Conservation (phyloP, 2,329 filamentous ascomycete species). For the Magnaporthiopsis rhizophila region DNA sequence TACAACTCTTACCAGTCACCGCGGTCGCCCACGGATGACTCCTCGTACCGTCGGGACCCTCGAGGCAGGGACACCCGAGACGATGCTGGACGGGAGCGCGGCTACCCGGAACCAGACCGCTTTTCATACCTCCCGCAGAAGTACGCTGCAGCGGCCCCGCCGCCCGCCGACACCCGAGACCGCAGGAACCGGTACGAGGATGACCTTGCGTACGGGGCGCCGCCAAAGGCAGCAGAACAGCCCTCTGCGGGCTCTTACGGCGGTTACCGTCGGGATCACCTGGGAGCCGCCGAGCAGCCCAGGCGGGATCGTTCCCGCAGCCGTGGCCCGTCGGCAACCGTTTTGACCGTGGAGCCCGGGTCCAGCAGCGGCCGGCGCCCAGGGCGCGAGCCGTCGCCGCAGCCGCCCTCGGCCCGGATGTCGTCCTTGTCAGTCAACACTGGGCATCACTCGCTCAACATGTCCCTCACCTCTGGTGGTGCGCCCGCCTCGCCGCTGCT, state of each 20-base stretch:
- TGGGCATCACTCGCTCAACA: constrained; percentile 26
- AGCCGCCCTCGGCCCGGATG: constrained; percentile 42
- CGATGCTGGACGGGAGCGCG: not conserved
- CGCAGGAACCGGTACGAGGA: constrained; percentile 5
- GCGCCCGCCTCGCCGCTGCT: constrained; percentile 75
- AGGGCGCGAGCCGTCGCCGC: constrained; percentile 35
- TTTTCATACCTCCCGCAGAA: constrained; percentile 40
- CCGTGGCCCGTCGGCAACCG: constrained; percentile 26
- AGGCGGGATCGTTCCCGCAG: constrained; percentile 7
- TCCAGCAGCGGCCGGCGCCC: constrained; percentile 24
- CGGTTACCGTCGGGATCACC: constrained; percentile 17
- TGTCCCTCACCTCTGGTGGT: constrained; percentile 37
- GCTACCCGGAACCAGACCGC: constrained; percentile 21
- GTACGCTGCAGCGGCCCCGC: constrained; percentile 24
- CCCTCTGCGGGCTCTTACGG: constrained; percentile 12
- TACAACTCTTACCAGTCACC: constrained; percentile 13
- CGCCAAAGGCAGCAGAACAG: constrained; percentile 8
- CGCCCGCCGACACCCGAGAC: not conserved
- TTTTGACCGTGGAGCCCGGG: constrained; percentile 34
- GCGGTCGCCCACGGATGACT: constrained; percentile 16
- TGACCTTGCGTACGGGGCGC: constrained; percentile 10
- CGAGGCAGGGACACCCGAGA: constrained; percentile 14
- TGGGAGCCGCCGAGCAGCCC: constrained; percentile 14
- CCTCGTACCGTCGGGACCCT: constrained; percentile 26
- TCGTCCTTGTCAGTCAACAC: constrained; percentile 44